A percentile compares a stretch with the other conserved stretches of the same genome.
These are phyloP conservation scores for Rhodamnia rubescens DNA, from an alignment of 345 rosid species.

Conservation along the genomic window DNA sequence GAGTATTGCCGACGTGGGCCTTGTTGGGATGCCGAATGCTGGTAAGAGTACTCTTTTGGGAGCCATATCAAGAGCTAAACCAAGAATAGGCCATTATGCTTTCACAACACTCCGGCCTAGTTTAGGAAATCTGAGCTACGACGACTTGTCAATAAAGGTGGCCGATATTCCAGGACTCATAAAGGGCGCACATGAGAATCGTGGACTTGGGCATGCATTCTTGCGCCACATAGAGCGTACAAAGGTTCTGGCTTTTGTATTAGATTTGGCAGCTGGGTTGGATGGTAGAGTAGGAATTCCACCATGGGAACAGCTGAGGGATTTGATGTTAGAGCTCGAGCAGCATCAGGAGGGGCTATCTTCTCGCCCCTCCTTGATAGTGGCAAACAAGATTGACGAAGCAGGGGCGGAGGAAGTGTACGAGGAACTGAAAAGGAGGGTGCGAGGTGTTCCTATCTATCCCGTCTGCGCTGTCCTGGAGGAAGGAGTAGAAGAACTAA, in stretches of 20 bases:
- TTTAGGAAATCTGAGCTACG: conserved; percentile 68
- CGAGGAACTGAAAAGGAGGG: conserved; percentile 56
- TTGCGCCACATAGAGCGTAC: conserved; percentile 92
- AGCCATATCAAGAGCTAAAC: conserved; percentile 76
- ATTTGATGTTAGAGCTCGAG: conserved; percentile 73
- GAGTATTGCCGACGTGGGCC: conserved; percentile 96
- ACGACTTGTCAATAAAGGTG: conserved; percentile 74
- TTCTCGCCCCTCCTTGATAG: conserved; percentile 53
- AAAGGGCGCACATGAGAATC: conserved; percentile 75
- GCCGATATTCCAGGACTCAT: conserved; percentile 96
- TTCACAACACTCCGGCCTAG: conserved; percentile 89
- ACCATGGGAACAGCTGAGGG: conserved; percentile 82
- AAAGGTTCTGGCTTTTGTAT: conserved; percentile 80
- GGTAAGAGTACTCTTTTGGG: conserved; percentile 94
- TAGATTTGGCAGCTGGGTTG: conserved; percentile 71
- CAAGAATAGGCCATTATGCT: conserved; percentile 73
- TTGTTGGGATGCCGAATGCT: conserved; percentile 94
- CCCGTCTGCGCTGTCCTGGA: conserved; percentile 75
- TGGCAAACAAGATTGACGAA: conserved; percentile 89
- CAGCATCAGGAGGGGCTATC: conserved; percentile 78
- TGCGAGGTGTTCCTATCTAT: conserved; percentile 41
- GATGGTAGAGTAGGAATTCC: conserved; percentile 60
- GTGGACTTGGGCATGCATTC: conserved; percentile 89
- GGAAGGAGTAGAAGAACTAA: conserved; percentile 75
- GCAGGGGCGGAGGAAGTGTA: conserved; percentile 48